phyloP scores from a whole-genome alignment of 2,329 filamentous ascomycete genomes.

The Thermothelomyces thermophilus region DNA sequence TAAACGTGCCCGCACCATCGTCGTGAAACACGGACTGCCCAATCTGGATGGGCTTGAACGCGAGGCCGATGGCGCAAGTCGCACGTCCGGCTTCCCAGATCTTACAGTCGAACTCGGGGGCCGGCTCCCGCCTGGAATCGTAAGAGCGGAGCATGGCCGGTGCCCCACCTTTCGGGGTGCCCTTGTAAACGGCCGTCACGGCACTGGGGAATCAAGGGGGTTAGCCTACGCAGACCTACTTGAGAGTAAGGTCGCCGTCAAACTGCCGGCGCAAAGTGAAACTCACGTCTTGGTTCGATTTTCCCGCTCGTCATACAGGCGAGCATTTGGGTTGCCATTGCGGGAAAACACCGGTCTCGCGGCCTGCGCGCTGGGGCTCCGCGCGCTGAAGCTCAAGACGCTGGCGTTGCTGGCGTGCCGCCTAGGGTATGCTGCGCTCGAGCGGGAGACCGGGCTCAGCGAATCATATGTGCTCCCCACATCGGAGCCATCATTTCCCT shows the following conservation, averaged over 20 bases:
- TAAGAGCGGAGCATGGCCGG: slow-evolving; percentile 83
- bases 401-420: slow-evolving; percentile 75
- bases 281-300: slow-evolving; percentile 84
- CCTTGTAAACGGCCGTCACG: slow-evolving; percentile 85
- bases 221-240: slow-evolving; percentile 21
- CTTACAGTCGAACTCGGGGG: slow-evolving; percentile 86
- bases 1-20: slow-evolving; percentile 85
- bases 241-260: no score
- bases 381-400: slow-evolving; percentile 70
- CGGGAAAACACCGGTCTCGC: slow-evolving; percentile 48
- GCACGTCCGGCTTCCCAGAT: slow-evolving; percentile 97
- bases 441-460: slow-evolving; percentile 36
- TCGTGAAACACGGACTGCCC: slow-evolving; percentile 93
- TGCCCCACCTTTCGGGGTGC: slow-evolving; percentile 60
- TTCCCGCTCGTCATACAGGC: slow-evolving; percentile 81
- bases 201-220: slow-evolving; percentile 57
- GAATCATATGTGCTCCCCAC: slow-evolving; percentile 33
- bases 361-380: slow-evolving; percentile 52
- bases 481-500: slow-evolving; percentile 67
- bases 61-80: slow-evolving; percentile 83
- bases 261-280: neutral
- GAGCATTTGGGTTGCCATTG: slow-evolving; percentile 76
- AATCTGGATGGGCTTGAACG: slow-evolving; percentile 92
- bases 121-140: slow-evolving; percentile 85
- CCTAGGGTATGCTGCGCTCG: slow-evolving; percentile 41